These are phyloP conservation scores for Cercospora beticola DNA, from an alignment of 2,329 filamentous ascomycete species.

Conservation along the genomic window DNA sequence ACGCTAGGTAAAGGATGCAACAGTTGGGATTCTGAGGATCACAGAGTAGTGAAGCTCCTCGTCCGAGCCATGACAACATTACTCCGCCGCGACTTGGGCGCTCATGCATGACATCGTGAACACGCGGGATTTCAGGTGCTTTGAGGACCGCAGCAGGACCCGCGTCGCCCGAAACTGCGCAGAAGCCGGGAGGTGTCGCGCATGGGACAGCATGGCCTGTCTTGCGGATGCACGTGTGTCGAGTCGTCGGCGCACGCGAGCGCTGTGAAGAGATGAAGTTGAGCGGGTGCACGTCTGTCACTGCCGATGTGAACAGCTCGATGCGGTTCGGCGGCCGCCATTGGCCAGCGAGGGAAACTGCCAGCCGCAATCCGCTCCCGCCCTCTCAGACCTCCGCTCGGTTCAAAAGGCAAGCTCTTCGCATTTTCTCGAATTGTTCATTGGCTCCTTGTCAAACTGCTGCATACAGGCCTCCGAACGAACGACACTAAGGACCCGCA, in stretches of 20 bases:
- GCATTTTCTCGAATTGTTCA: slow-evolving; percentile 4
- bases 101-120: slow-evolving; percentile 18
- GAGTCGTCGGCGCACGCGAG: neutral
- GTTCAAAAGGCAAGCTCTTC: neutral
- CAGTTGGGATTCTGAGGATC: neutral
- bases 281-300: neutral
- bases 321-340: neutral
- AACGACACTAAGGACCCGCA: slow-evolving; percentile 6
- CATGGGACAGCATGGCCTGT: slow-evolving; percentile 6
- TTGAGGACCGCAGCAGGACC: neutral
- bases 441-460: slow-evolving; percentile 3
- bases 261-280: slow-evolving; percentile 13
- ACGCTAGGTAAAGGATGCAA: slow-evolving; percentile 18
- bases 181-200: neutral
- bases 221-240: neutral
- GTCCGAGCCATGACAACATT: slow-evolving; percentile 9
- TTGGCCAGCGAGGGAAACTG: neutral
- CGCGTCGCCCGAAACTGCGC: neutral
- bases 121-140: slow-evolving; percentile 12
- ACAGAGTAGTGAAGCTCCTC: neutral
- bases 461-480: slow-evolving; percentile 7
- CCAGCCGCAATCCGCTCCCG: neutral
- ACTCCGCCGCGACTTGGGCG: slow-evolving; percentile 9
- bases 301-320: neutral
- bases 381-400: neutral